Evolutionary conservation across 2,329 filamentous ascomycete genomes (phyloP).

Genomic region (Fusarium penzigii): DNA sequence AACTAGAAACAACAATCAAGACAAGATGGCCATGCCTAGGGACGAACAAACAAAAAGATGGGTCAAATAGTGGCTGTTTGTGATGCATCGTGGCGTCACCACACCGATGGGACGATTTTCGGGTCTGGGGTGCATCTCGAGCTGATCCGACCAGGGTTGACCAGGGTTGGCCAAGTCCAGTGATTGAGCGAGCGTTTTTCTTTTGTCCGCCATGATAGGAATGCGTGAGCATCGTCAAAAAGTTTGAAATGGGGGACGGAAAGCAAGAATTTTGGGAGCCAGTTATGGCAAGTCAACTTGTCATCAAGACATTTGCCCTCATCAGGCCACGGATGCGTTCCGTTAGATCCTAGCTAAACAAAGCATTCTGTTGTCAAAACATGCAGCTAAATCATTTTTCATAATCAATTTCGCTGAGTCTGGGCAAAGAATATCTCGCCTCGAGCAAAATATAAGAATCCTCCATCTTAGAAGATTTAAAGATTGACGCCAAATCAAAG

Average conservation of each 20-base stretch:
- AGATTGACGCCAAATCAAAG: conserved; percentile 15
- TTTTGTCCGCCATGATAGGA: neutral
- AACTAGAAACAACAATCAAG: conserved; percentile 15
- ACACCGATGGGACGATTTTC: conserved; percentile 29
- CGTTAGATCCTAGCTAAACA: conserved; percentile 21
- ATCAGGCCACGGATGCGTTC: conserved; percentile 26
- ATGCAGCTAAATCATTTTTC: neutral
- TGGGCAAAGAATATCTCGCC: conserved; percentile 14
- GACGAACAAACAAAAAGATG: conserved; percentile 2
- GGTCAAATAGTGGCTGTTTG: neutral
- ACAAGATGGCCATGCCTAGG: neutral
- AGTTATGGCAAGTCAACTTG: neutral
- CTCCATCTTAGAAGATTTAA: conserved; percentile 8
- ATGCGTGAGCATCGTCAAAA: neutral
- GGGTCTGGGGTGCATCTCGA: conserved; percentile 19
- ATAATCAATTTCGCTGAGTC: conserved; percentile 12
- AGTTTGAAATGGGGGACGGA: neutral
- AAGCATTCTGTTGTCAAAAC: conserved; percentile 5
- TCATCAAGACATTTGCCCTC: conserved; percentile 19
- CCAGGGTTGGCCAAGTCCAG: neutral
- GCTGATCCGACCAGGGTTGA: conserved; percentile 10
- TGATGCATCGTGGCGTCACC: conserved; percentile 27
- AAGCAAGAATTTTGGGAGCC: neutral
- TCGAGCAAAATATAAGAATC: conserved; percentile 8
- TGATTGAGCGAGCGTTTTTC: neutral